Base-by-base conservation (phyloP, 2,329 filamentous ascomycete genomes). In the Tolypocladium ophioglossoides region DNA sequence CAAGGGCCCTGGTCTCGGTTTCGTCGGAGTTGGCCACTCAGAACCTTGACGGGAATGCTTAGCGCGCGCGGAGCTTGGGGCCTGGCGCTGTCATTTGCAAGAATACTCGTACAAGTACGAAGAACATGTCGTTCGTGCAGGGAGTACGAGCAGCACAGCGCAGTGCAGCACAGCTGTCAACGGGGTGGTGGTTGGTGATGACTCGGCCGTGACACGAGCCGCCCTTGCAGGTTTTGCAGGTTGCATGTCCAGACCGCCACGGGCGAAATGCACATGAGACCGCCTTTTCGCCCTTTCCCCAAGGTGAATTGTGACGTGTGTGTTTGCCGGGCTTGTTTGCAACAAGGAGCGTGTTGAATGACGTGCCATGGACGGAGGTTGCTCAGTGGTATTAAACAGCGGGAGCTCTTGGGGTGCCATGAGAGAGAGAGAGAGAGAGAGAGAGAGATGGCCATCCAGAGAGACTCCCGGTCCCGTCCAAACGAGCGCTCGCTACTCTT, bases 401-500 rank as follows among this genome's bases (percentile, higher is more conserved):
- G 41, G 35, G 27, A 46, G 24, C 41, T 30, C 22, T 44, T 16
- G 14, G 40, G 12, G 40, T 16, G 22, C 40, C 22, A 4, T 27
- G 37, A 35, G 35, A 41, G 39, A 50, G 24, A 47, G 47, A 22
- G 39, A 22, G 51, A n/a, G n/a, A n/a, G n/a, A n/a, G n/a, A n/a
- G n/a, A n/a, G 16, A 55, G 49, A 48, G 50, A 11, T 30, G 7
- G 34, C 49, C 38, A 50, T 44, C 47, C 49, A 51, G 51, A 50
- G 52, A 54, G 54, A 54, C 56, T 53, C 52, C 53, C 55, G 51
- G 52, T 53, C 61, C 54, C 59, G 58, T 12, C 27, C 27, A 48
- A 49, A 54, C 58, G 54, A 34, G 20, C 52, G 53, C 52, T 52
- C 52, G 50, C 63, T 63, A 3, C 65, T 51, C 64, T 62, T 63